A percentile compares a stretch with the other conserved stretches of the same genome.
These are phyloP conservation scores for Tylopilus cervinicoccineus DNA, from an alignment of 768 basidiomycete genomes.

Conservation along the genomic window DNA sequence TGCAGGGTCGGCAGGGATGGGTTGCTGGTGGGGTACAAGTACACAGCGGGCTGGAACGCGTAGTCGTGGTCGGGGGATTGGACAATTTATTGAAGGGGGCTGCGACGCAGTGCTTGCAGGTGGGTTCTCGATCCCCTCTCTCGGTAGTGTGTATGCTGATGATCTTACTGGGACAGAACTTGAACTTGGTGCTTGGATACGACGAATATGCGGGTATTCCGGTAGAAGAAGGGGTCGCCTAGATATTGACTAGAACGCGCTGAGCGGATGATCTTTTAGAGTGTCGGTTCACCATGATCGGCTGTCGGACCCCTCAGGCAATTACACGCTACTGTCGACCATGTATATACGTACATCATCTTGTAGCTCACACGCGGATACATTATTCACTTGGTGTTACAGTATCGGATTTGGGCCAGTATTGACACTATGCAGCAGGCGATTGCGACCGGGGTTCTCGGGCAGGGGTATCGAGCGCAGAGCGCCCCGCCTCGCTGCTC, in stretches of 20 bases:
- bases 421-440: too few species aligned
- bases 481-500: too few species aligned
- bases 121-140: slow-evolving; percentile 34
- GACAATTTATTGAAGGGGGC: slow-evolving; percentile 98
- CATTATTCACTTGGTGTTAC: too few species aligned
- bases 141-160: neutral
- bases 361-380: neutral
- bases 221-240: slow-evolving; percentile 10
- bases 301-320: neutral
- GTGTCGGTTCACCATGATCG: neutral
- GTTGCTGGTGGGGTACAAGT: slow-evolving; percentile 91
- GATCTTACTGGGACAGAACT: slow-evolving; percentile 49
- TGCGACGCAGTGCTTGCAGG: slow-evolving; percentile 97
- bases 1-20: slow-evolving; percentile 86
- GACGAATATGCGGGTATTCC: slow-evolving; percentile 84
- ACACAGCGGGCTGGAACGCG: slow-evolving; percentile 82
- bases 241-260: neutral
- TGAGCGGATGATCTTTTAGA: neutral
- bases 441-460: too few species aligned
- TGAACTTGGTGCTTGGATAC: slow-evolving; percentile 86
- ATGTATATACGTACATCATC: neutral
- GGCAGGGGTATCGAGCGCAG: too few species aligned
- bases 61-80: slow-evolving; percentile 92
- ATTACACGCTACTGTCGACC: neutral
- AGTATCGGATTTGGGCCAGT: too few species aligned